Base-by-base conservation (phyloP, 179 eudicot genomes). In the Spinacia oleracea region DNA sequence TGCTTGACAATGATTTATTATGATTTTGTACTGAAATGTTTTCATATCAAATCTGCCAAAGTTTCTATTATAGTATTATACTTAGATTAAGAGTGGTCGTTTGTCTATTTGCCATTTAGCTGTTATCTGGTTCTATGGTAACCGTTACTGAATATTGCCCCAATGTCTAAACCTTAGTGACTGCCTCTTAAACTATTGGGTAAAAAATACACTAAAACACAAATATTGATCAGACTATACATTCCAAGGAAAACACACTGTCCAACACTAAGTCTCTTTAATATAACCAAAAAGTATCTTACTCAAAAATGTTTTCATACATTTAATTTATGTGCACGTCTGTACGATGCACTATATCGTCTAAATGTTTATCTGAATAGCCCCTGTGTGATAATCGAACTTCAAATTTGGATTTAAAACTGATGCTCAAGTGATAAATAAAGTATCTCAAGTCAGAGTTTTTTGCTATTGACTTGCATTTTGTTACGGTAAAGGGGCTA, bases 41-140 rank as follows among this genome's bases (percentile, higher is more conserved):
- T n/a, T n/a, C n/a, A n/a, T n/a, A n/a, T n/a, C n/a, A n/a, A n/a
- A n/a, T n/a, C n/a, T n/a, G n/a, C n/a, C n/a, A n/a, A n/a, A n/a
- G n/a, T n/a, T n/a, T n/a, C n/a, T n/a, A n/a, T n/a, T n/a, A n/a
- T n/a, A n/a, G n/a, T n/a, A n/a, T n/a, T n/a, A n/a, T n/a, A n/a
- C n/a, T n/a, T n/a, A n/a, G n/a, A n/a, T n/a, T n/a, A n/a, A n/a
- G n/a, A n/a, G n/a, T n/a, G n/a, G n/a, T n/a, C n/a, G n/a, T 59
- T 59, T 59, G 65, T 59, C 65, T 59, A 23, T 59, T 59, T 59
- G n/a, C n/a, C 32, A 59, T 59, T 9, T 59, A 60, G 66, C 35
- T 60, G 66, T 25, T 27, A 23, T 12, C 35, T 60, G 66, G n/a
- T 60, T 53, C 59, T 53, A 21, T 53, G 59, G 59, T 5, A 5